A percentile compares a stretch with the other conserved stretches of the same genome.
phyloP scores from a whole-genome alignment of 2,329 filamentous ascomycete genomes.

The Helotiales sp. region DNA sequence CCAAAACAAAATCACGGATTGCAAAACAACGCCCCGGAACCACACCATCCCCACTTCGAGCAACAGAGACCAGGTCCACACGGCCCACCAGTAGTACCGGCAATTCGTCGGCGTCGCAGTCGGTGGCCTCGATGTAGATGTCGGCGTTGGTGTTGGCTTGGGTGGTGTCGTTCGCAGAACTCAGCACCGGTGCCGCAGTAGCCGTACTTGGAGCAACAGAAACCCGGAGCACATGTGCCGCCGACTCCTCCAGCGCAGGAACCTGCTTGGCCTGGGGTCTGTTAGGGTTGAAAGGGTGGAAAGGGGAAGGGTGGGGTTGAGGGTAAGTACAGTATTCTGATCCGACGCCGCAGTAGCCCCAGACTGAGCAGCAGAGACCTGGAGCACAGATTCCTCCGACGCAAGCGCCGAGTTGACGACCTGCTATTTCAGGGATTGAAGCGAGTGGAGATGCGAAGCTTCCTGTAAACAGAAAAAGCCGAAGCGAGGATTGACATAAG shows the following conservation, averaged over 20 bases:
- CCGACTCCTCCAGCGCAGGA: conserved; percentile 27
- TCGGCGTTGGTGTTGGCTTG: neutral
- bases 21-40: conserved; percentile 6
- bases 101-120: conserved; percentile 9
- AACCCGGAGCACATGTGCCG: conserved; percentile 25
- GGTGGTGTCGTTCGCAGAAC: conserved; percentile 12
- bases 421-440: neutral
- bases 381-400: conserved; percentile 5
- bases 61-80: conserved; percentile 14
- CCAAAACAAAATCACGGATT: neutral
- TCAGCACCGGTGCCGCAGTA: conserved; percentile 23
- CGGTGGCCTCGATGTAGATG: neutral
- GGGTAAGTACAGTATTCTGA: neutral
- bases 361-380: conserved; percentile 9
- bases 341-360: conserved; percentile 1
- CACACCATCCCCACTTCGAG: conserved; percentile 19
- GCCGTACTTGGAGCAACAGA: conserved; percentile 26
- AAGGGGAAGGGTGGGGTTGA: neutral
- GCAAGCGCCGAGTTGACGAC: conserved; percentile 8
- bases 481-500: conserved; percentile 1
- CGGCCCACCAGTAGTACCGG: conserved; percentile 13
- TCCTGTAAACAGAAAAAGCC: neutral
- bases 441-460: neutral
- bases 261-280: conserved; percentile 13
- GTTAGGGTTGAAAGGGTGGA: neutral